These are phyloP conservation scores for Lichtheimia corymbifera DNA, from an alignment of 371 early-diverging fungal species.

Conservation along the genomic window DNA sequence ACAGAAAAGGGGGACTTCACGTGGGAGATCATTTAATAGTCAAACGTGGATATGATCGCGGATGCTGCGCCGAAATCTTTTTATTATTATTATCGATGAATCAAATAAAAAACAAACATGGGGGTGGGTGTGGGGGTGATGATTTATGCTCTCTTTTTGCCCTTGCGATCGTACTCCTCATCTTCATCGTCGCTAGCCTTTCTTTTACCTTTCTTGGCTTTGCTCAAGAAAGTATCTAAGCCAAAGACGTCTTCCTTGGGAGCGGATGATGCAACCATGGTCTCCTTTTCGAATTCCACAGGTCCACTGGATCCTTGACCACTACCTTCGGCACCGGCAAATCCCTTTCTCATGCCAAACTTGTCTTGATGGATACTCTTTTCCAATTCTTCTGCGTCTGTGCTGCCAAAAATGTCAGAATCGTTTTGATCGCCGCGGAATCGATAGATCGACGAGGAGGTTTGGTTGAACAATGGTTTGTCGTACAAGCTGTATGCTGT, in stretches of 20 bases:
- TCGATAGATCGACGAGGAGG: conserved; percentile 77
- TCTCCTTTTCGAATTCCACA: conserved; percentile 90
- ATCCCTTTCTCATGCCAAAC: conserved; percentile 67
- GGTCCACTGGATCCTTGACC: conserved; percentile 69
- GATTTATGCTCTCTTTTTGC: conserved; percentile 18
- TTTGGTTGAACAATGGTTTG: conserved; percentile 85
- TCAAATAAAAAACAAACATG: background rate
- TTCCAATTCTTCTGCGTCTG: conserved; percentile 71
- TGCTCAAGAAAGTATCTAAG: conserved; percentile 61
- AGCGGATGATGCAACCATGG: conserved; percentile 20
- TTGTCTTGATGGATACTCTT: conserved; percentile 69
- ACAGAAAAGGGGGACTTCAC: no score
- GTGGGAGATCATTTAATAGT: no score
- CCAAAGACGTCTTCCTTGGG: conserved; percentile 57
- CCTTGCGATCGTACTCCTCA: conserved; percentile 23
- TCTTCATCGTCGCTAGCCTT: conserved; percentile 31
- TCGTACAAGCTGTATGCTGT: conserved; percentile 82
- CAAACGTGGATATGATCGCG: no score
- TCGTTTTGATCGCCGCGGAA: conserved; percentile 70
- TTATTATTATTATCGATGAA: conserved; percentile 3
- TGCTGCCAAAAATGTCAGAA: conserved; percentile 69
- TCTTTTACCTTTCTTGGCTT: conserved; percentile 54
- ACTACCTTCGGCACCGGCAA: conserved; percentile 67
- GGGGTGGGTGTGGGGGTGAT: background rate
- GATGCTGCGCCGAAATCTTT: no score